phyloP scores from a whole-genome alignment of 768 basidiomycete species.

The Brasilioporus rufonigricans region DNA sequence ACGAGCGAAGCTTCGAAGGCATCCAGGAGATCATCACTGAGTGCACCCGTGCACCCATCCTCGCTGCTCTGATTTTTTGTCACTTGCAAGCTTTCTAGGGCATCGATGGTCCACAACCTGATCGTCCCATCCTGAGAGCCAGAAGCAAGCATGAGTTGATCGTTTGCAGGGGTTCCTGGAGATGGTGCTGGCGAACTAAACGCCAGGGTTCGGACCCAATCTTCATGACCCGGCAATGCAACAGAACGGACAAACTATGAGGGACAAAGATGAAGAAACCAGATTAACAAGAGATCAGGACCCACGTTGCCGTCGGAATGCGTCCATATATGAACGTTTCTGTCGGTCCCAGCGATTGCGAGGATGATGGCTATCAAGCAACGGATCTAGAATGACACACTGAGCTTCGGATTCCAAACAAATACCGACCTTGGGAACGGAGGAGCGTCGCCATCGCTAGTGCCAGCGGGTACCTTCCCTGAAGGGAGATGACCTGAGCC shows the following conservation, averaged over 20 bases:
- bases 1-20: slow-evolving; percentile 82
- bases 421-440: slow-evolving; percentile 53
- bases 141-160: slow-evolving; percentile 77
- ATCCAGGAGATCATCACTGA: slow-evolving; percentile 78
- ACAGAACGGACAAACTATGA: slow-evolving; percentile 59
- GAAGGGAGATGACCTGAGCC: slow-evolving; percentile 59
- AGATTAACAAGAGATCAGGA: slow-evolving; percentile 8
- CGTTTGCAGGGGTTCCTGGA: slow-evolving; percentile 12
- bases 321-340: slow-evolving; percentile 74
- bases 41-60: slow-evolving; percentile 25
- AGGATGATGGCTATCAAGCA: slow-evolving; percentile 54
- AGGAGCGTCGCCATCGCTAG: slow-evolving; percentile 66
- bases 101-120: slow-evolving; percentile 85
- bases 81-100: slow-evolving; percentile 26
- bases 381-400: background rate
- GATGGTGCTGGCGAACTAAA: slow-evolving; percentile 49
- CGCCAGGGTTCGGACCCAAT: slow-evolving; percentile 86
- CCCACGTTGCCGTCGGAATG: slow-evolving; percentile 57
- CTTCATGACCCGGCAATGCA: slow-evolving; percentile 81
- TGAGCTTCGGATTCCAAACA: slow-evolving; percentile 8
- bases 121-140: slow-evolving; percentile 96
- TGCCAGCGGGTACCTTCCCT: slow-evolving; percentile 73
- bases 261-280: background rate
- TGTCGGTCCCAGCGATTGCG: slow-evolving; percentile 84
- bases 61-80: slow-evolving; percentile 10